Evolutionary conservation across 768 basidiomycete species (phyloP), one percentile per base, ranked within the genome.

Genomic region (Gyrodon lividus): DNA sequence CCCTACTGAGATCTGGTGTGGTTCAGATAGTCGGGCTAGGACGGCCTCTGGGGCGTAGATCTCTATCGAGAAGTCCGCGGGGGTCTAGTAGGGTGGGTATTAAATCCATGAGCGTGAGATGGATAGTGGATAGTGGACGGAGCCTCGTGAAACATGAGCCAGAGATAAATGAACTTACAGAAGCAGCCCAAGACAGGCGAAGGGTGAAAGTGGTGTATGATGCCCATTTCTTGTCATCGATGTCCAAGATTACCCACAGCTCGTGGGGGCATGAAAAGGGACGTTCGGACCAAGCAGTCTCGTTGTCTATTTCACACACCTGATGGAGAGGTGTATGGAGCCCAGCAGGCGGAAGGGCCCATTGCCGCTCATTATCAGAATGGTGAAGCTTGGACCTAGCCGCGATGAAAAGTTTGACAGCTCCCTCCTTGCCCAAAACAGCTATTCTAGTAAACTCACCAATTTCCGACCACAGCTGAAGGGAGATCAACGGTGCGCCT

Each of bases 111-210:
- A 42, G 51, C 28, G 33, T 19, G 42, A 41, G 14, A 28, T 1
- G 24, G 26, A 42, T 13, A 34, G 10, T 28, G 19, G 39, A 46
- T 26, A 16, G 33, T 26, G 34, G 42, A 47, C 43, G n/a, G 33
- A 14, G 19, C n/a, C n/a, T 35, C 14, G 30, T 42, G 51, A 53
- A 24, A 10, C 30, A 31, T 24, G 19, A 7, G 19, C 26, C 26
- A 20, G 20, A 5, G 20, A 20, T 40, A 22, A 17, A 35, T 6
- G 23, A 45, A 74, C 80, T 58, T 58, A 83, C 81, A 16, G 72
- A 77, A 46, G 81, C 81, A 42, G 80, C 73, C 79, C 79, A 83
- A 24, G 81, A 83, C 10, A 77, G 42, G 38, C 81, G 72, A 34
- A 83, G 68, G 2, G 81, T 80, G 55, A 79, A 82, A 22, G 74